Conservation (phyloP, 306 rosid genomes). For the Rosa multiflora region DNA sequence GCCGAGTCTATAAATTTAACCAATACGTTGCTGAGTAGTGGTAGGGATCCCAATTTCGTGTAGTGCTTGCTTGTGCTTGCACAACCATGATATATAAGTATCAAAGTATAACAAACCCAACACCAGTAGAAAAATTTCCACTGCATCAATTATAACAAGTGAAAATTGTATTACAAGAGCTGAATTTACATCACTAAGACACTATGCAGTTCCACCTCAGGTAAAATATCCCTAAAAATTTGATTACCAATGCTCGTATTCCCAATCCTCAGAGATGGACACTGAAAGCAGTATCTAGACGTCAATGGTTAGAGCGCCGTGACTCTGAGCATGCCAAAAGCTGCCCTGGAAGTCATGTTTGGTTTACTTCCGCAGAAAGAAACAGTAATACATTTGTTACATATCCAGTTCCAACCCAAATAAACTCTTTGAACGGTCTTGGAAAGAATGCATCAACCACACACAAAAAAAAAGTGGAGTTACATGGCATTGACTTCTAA, state of each 20-base stretch:
- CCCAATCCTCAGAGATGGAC: conserved; percentile 26
- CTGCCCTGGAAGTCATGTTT: conserved; percentile 28
- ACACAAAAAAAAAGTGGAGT: conserved; percentile 26
- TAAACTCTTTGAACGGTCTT: conserved; percentile 33
- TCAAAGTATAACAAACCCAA: not conserved
- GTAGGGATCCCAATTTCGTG: not conserved
- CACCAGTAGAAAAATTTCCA: not conserved
- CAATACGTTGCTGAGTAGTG: too few species aligned
- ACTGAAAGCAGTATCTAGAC: conserved; percentile 17
- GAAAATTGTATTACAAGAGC: conserved; percentile 33
- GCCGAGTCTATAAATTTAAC: too few species aligned
- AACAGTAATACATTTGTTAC: conserved; percentile 20
- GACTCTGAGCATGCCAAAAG: conserved; percentile 32
- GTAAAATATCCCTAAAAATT: conserved; percentile 13
- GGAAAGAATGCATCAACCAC: conserved; percentile 15
- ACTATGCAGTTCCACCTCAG: conserved; percentile 37
- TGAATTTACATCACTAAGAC: conserved; percentile 37
- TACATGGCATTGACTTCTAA: conserved; percentile 26
- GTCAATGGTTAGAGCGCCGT: conserved; percentile 34
- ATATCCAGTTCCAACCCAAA: conserved; percentile 27
- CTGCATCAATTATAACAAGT: conserved; percentile 26
- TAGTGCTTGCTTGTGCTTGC: not conserved
- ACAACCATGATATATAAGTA: not conserved
- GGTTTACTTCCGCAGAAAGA: conserved; percentile 27
- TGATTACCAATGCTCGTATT: conserved; percentile 10